phyloP scores from a whole-genome alignment of 305 asterid species.

The Coffea humblotiana region DNA sequence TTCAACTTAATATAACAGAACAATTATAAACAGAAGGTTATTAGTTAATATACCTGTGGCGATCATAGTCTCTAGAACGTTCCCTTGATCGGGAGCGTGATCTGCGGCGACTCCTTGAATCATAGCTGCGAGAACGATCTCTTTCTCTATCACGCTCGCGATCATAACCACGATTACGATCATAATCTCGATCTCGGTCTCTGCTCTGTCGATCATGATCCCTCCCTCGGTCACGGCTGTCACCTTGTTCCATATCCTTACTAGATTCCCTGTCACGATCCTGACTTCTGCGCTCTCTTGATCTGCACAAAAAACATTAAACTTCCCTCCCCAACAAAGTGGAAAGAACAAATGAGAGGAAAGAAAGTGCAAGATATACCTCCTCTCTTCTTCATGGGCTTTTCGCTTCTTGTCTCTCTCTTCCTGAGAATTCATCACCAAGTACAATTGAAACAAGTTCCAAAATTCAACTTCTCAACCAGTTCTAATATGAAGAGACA shows the following conservation, averaged over 20 bases:
- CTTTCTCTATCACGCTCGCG: constrained; percentile 65
- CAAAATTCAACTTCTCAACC: constrained; percentile 6
- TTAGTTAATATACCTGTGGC: constrained; percentile 53
- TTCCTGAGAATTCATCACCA: constrained; percentile 55
- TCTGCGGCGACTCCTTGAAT: constrained; percentile 66
- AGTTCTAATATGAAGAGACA: not conserved
- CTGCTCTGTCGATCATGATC: constrained; percentile 65
- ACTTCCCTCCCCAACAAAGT: constrained; percentile 11
- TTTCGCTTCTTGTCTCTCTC: constrained; percentile 64
- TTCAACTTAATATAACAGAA: not conserved
- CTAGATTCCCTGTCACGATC: constrained; percentile 52
- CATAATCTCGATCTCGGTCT: constrained; percentile 58
- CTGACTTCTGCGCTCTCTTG: constrained; percentile 59
- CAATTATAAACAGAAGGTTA: not conserved
- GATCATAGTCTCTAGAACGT: constrained; percentile 75
- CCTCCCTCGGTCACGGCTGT: constrained; percentile 51
- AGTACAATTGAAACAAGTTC: constrained; percentile 27
- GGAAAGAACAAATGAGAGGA: not conserved
- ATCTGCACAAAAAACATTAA: constrained; percentile 38
- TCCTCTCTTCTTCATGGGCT: constrained; percentile 69
- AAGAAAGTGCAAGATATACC: constrained; percentile 35
- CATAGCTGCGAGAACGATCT: constrained; percentile 54
- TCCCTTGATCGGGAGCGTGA: constrained; percentile 79
- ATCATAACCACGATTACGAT: constrained; percentile 43
- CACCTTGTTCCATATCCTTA: constrained; percentile 55